Conservation (phyloP, 2,329 filamentous ascomycete genomes). For the Nemania abortiva region DNA sequence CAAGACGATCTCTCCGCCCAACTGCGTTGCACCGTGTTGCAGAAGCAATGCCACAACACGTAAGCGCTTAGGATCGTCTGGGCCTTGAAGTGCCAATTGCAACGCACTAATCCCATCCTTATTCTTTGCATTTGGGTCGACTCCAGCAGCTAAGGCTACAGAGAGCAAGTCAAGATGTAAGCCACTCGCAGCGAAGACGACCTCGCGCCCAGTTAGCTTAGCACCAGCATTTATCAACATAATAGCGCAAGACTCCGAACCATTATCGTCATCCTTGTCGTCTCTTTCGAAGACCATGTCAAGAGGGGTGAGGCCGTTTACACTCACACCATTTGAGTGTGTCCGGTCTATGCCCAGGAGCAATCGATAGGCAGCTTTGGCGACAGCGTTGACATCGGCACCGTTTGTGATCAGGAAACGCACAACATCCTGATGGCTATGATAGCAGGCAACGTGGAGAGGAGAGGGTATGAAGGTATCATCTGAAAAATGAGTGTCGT, state of each 20-base stretch:
- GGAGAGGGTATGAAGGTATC: neutral
- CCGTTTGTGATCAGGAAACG: neutral
- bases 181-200: neutral
- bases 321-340: too few species aligned
- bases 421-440: neutral
- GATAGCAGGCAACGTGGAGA: constrained; percentile 2
- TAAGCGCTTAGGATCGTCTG: neutral
- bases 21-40: neutral
- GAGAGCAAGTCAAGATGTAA: neutral
- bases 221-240: constrained; percentile 6
- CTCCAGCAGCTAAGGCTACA: neutral
- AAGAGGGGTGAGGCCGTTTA: neutral
- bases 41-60: neutral
- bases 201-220: neutral
- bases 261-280: too few species aligned
- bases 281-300: neutral
- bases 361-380: neutral
- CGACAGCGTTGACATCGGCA: constrained; percentile 7
- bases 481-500: neutral
- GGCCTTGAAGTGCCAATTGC: neutral
- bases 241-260: neutral
- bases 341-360: neutral
- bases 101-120: neutral
- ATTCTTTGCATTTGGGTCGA: neutral
- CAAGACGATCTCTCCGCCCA: neutral